Conservation (phyloP, 306 rosid genomes). For the Rosa multiflora region DNA sequence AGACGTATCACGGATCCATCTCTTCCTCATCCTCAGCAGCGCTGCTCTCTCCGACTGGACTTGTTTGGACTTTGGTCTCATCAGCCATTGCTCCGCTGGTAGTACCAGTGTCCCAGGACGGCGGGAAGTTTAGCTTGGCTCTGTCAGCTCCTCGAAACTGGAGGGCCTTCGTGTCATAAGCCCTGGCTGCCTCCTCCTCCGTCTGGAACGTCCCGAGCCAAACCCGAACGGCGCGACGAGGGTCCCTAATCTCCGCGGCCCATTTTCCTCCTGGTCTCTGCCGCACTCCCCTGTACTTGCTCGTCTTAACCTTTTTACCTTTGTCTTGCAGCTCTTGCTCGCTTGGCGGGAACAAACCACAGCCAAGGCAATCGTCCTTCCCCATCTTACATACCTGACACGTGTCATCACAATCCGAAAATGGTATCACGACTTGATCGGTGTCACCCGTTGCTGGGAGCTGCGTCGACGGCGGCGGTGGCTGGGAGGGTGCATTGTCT, state of each 20-base stretch:
- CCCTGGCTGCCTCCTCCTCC: conserved; percentile 58
- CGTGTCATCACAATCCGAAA: conserved; percentile 7
- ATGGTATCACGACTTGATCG: background rate
- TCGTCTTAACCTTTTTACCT: conserved; percentile 12
- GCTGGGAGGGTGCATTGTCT: background rate
- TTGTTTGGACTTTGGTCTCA: too few species aligned
- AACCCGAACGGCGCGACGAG: conserved; percentile 31
- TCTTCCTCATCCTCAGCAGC: too few species aligned
- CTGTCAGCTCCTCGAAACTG: conserved; percentile 34
- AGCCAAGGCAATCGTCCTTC: conserved; percentile 44
- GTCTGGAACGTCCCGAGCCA: conserved; percentile 64
- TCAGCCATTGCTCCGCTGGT: too few species aligned
- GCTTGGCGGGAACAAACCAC: conserved; percentile 26
- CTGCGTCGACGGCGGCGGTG: background rate
- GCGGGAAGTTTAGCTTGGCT: conserved; percentile 48
- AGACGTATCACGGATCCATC: too few species aligned
- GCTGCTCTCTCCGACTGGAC: too few species aligned
- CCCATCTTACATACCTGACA: conserved; percentile 26
- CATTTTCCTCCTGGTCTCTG: background rate
- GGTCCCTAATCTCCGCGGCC: background rate
- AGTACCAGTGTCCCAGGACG: too few species aligned
- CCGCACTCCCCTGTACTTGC: conserved; percentile 27
- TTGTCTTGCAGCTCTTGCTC: background rate
- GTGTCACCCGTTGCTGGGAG: background rate
- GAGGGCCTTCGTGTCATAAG: conserved; percentile 57